These are phyloP conservation scores for Tricholoma saponaceum DNA, from an alignment of 768 basidiomycete species.

Conservation along the genomic window DNA sequence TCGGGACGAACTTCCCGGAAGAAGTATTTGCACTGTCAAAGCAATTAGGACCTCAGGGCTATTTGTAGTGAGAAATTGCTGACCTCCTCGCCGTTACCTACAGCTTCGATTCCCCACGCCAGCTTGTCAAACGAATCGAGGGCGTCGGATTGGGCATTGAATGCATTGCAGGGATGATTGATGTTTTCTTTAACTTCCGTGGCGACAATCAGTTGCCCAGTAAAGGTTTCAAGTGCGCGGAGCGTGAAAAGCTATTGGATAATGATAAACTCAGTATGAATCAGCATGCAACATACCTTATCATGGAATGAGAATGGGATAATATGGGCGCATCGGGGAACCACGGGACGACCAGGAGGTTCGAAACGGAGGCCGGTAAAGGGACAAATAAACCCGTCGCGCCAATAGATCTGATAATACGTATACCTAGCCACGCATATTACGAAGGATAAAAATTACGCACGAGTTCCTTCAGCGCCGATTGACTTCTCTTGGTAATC, in stretches of 20 bases:
- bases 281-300: not conserved
- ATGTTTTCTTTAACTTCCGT: constrained; percentile 3
- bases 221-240: not conserved
- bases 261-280: not conserved
- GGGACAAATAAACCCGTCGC: not conserved
- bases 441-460: not conserved
- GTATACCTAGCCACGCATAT: not conserved
- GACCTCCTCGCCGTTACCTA: not conserved
- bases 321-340: not conserved
- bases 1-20: not conserved
- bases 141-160: constrained; percentile 3
- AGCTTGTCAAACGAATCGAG: constrained; percentile 9
- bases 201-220: not conserved
- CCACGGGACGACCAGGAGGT: not conserved
- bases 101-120: constrained; percentile 11
- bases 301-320: not conserved
- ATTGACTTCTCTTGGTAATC: constrained; percentile 1
- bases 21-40: not conserved
- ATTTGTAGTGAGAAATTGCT: not conserved
- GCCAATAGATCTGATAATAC: not conserved
- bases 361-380: not conserved
- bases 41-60: not conserved
- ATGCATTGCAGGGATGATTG: constrained; percentile 11
- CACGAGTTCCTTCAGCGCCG: not conserved
- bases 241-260: not conserved